Percentiles rank a stretch among this genome's conserved stretches.
These are phyloP conservation scores for Scedosporium aurantiacum DNA, from an alignment of 2,329 filamentous ascomycete genomes.

Conservation along the genomic window DNA sequence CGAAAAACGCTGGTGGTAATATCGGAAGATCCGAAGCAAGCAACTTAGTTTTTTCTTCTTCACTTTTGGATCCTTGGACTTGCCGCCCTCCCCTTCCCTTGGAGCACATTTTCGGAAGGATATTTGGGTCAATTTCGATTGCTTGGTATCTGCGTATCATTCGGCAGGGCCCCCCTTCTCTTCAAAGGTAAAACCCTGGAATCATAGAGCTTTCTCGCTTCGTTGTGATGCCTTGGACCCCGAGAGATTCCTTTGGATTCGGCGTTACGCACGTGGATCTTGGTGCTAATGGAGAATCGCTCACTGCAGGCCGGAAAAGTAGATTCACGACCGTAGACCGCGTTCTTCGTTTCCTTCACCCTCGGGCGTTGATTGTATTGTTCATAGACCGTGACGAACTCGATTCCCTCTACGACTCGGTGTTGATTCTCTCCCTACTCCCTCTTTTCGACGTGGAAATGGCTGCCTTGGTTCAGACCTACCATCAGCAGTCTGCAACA, in stretches of 20 bases:
- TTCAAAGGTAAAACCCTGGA: too few species aligned
- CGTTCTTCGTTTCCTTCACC: too few species aligned
- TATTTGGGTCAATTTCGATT: neutral
- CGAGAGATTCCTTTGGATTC: too few species aligned
- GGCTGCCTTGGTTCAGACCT: slow-evolving; percentile 77
- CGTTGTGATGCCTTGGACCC: too few species aligned
- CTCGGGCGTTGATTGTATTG: too few species aligned
- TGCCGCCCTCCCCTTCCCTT: neutral
- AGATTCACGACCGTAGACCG: too few species aligned
- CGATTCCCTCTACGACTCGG: neutral
- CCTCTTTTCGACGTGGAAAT: slow-evolving; percentile 33
- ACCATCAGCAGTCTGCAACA: slow-evolving; percentile 63
- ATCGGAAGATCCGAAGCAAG: neutral
- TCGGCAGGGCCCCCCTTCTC: too few species aligned
- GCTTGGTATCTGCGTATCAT: neutral
- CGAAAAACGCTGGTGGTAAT: neutral
- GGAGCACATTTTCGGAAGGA: neutral
- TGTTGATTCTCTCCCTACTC: neutral
- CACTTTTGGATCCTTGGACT: neutral
- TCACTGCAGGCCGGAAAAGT: too few species aligned
- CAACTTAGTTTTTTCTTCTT: neutral
- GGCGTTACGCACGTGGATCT: too few species aligned
- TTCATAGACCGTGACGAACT: neutral
- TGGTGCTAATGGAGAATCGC: too few species aligned
- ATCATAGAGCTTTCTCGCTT: too few species aligned